Conservation (phyloP, 371 early-diverging fungal genomes). For the Choanephora cucurbitarum region DNA sequence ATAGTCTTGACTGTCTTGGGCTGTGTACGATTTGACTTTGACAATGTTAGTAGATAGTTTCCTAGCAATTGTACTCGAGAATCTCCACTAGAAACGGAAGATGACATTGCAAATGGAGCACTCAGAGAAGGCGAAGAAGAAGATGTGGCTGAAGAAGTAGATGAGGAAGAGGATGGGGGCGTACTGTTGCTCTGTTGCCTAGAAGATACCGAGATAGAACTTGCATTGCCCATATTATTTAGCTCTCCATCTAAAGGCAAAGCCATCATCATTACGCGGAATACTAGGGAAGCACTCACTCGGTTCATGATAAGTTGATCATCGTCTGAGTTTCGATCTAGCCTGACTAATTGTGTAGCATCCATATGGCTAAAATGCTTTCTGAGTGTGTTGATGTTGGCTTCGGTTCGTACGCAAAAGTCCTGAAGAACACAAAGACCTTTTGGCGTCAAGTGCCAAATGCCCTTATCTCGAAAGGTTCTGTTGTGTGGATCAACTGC, state of each 20-base stretch:
- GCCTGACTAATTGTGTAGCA: slow-evolving; percentile 39
- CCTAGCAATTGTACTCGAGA: slow-evolving; percentile 42
- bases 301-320: slow-evolving; percentile 41
- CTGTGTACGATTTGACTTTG: slow-evolving; percentile 22
- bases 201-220: slow-evolving; percentile 18
- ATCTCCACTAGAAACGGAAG: slow-evolving; percentile 22
- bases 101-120: slow-evolving; percentile 32
- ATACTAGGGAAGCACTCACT: slow-evolving; percentile 32
- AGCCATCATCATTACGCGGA: slow-evolving; percentile 46
- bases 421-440: slow-evolving; percentile 61
- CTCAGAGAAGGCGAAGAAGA: slow-evolving; percentile 27
- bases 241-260: slow-evolving; percentile 45
- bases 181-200: slow-evolving; percentile 11
- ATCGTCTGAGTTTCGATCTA: slow-evolving; percentile 48
- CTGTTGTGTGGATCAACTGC: slow-evolving; percentile 54
- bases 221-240: slow-evolving; percentile 20
- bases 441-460: slow-evolving; percentile 63
- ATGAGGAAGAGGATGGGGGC: slow-evolving; percentile 25
- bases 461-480: slow-evolving; percentile 53
- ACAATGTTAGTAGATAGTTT: slow-evolving; percentile 42
- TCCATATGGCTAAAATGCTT: slow-evolving; percentile 43
- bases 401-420: slow-evolving; percentile 50
- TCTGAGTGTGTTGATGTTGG: slow-evolving; percentile 30
- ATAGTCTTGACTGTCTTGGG: slow-evolving; percentile 28
- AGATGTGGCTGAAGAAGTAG: slow-evolving; percentile 24